Percentiles rank a stretch among this genome's conserved stretches.
phyloP scores from a whole-genome alignment of 2,329 filamentous ascomycete genomes.

The Claviceps quebecensis region DNA sequence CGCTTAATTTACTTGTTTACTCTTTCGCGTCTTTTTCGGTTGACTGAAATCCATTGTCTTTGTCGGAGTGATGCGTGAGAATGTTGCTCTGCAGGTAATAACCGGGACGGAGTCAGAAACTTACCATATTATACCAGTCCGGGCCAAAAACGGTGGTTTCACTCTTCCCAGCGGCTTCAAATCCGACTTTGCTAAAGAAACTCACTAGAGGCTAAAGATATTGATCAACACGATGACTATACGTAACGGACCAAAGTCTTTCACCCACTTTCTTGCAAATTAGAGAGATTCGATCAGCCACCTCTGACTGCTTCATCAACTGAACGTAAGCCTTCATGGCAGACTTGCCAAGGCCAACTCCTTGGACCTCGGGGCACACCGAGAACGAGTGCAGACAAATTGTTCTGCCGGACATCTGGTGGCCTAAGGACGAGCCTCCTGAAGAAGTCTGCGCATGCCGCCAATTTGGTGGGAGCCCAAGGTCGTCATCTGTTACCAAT shows the following conservation, averaged over 20 bases:
- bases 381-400: constrained; percentile 74
- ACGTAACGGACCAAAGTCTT: neutral
- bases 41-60: constrained; percentile 2
- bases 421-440: constrained; percentile 34
- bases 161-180: constrained; percentile 54
- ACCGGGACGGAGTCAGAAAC: constrained; percentile 8
- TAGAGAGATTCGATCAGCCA: constrained; percentile 60
- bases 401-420: constrained; percentile 59
- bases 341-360: constrained; percentile 57
- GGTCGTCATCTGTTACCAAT: constrained; percentile 43
- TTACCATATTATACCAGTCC: constrained; percentile 71
- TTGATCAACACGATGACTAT: neutral
- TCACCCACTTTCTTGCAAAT: constrained; percentile 45
- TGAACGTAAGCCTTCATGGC: constrained; percentile 40
- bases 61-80: neutral
- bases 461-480: constrained; percentile 61
- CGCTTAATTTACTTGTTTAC: neutral
- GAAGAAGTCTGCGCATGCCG: constrained; percentile 30
- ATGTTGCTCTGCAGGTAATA: neutral
- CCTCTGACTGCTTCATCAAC: constrained; percentile 54
- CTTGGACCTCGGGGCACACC: constrained; percentile 61
- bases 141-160: constrained; percentile 61
- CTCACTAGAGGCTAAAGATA: constrained; percentile 42
- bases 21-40: neutral
- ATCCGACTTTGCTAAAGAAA: constrained; percentile 69